Percentiles rank a stretch among this genome's conserved stretches.
Evolutionary conservation across 441 rosid genomes (phyloP).

Genomic region (Mallotus japonicus): DNA sequence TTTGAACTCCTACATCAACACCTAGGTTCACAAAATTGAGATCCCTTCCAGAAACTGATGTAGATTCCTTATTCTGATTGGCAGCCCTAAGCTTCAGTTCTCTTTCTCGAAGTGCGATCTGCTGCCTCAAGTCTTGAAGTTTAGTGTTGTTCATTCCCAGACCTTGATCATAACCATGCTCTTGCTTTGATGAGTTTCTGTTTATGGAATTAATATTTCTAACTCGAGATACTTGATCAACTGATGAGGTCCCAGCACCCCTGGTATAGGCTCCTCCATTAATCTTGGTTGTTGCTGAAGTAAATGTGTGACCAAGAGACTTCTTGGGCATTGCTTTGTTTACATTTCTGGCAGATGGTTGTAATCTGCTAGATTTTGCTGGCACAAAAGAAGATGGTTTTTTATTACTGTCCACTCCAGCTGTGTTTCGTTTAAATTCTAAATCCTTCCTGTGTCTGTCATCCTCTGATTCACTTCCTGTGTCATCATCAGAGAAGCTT

Average conservation of each 20-base stretch:
- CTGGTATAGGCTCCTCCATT: constrained; percentile 44
- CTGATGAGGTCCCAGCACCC: constrained; percentile 32
- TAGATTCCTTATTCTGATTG: constrained; percentile 55
- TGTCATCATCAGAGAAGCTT: constrained; percentile 83
- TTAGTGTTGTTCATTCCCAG: constrained; percentile 43
- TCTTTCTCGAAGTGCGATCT: constrained; percentile 84
- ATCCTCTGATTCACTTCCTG: constrained; percentile 74
- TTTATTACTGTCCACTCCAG: constrained; percentile 31
- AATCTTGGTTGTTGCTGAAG: constrained; percentile 34
- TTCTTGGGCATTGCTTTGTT: constrained; percentile 45
- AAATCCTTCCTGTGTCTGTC: constrained; percentile 26
- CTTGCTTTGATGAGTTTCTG: constrained; percentile 45
- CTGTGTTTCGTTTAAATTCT: constrained; percentile 35
- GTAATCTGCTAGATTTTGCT: constrained; percentile 36
- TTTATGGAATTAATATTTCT: constrained; percentile 35
- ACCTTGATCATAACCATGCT: constrained; percentile 41
- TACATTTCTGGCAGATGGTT: constrained; percentile 35
- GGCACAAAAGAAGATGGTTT: constrained; percentile 33
- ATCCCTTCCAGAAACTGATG: constrained; percentile 32
- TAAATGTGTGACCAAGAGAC: constrained; percentile 42
- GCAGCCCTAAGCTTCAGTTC: constrained; percentile 73
- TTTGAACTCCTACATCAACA: constrained; percentile 37
- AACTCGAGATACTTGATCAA: constrained; percentile 40
- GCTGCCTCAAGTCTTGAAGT: constrained; percentile 80
- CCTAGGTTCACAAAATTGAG: constrained; percentile 28